These are phyloP conservation scores for Oryza glaberrima DNA, from an alignment of 176 grass and related monocot species.

Conservation along the genomic window DNA sequence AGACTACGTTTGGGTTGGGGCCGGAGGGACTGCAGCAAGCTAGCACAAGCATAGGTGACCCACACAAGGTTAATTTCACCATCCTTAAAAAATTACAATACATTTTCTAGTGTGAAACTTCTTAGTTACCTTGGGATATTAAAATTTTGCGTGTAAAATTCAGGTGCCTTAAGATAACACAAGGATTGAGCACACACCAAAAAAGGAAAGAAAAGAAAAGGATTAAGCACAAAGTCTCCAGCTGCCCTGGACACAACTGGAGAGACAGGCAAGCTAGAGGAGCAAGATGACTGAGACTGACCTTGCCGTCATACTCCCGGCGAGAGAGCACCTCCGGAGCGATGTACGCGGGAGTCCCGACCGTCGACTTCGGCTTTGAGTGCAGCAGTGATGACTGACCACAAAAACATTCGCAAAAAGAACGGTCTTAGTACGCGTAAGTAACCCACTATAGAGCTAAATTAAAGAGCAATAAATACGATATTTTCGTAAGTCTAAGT, in stretches of 20 bases:
- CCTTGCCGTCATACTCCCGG: conserved; percentile 83
- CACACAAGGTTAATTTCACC: not conserved
- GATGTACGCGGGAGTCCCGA: conserved; percentile 81
- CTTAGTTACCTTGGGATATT: too few relatives aligned
- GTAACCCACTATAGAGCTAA: not conserved
- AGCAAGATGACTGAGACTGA: conserved; percentile 41
- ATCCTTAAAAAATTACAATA: too few relatives aligned
- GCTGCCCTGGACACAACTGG: not conserved
- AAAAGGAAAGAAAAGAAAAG: not conserved
- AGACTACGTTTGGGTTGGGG: conserved; percentile 2
- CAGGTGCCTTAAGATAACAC: too few relatives aligned
- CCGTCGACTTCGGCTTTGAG: conserved; percentile 76
- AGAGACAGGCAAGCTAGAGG: not conserved
- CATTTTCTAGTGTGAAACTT: too few relatives aligned
- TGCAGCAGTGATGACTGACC: conserved; percentile 70
- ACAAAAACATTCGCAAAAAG: conserved; percentile 40
- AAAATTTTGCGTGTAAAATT: too few relatives aligned
- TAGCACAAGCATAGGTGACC: conserved; percentile 30
- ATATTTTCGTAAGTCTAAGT: not conserved
- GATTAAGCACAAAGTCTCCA: not conserved
- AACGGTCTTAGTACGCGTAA: conserved; percentile 16
- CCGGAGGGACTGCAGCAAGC: not conserved
- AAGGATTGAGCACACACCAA: not conserved
- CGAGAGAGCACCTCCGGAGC: conserved; percentile 79
- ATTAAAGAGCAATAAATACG: not conserved